Conservation (phyloP, 2,329 filamentous ascomycete species). For the Fusarium papillatum region DNA sequence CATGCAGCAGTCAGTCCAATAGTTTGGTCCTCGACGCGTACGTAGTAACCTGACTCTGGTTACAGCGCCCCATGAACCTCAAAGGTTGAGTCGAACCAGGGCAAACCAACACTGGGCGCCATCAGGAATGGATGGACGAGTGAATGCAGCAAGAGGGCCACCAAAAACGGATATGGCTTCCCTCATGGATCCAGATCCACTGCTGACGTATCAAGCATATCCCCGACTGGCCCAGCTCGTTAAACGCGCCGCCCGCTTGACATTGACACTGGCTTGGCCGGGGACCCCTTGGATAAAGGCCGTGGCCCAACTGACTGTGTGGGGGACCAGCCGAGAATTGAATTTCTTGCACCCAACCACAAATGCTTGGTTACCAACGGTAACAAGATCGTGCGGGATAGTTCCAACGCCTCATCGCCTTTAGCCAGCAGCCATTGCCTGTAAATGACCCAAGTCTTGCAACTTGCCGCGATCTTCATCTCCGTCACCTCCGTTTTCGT, state of each 20-base stretch:
- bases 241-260: conserved; percentile 18
- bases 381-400: conserved; percentile 23
- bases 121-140: background rate
- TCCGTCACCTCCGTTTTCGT: conserved; percentile 1
- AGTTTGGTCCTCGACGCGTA: conserved; percentile 10
- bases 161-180: background rate
- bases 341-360: conserved; percentile 17
- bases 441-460: background rate
- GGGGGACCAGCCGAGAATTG: conserved; percentile 30
- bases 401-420: conserved; percentile 1
- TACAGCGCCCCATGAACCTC: background rate
- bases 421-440: conserved; percentile 14
- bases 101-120: conserved; percentile 2
- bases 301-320: conserved; percentile 31
- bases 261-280: conserved; percentile 1
- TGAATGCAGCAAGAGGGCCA: background rate
- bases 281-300: conserved; percentile 14
- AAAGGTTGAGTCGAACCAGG: background rate
- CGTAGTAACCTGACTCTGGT: conserved; percentile 8
- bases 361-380: conserved; percentile 28
- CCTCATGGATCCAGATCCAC: conserved; percentile 26
- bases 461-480: background rate
- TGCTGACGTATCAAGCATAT: conserved; percentile 39
- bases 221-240: conserved; percentile 7
- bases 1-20: conserved; percentile 31